A percentile compares a stretch with the other conserved stretches of the same genome.
Conservation (phyloP, 768 basidiomycete species). For the Ramaria sp. region DNA sequence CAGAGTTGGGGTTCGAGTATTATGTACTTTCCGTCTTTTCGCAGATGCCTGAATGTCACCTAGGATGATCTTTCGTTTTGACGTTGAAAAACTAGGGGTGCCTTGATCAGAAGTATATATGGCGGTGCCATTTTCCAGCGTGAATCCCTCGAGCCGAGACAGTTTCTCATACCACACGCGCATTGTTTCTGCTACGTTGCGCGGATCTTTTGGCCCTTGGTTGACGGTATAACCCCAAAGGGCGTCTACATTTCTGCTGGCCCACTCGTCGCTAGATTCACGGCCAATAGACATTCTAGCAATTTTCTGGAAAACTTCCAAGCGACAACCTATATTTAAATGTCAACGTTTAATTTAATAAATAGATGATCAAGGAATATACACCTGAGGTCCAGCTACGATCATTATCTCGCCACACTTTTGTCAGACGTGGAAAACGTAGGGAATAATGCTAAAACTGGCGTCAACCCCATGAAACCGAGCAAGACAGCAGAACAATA, state of each 20-base stretch:
- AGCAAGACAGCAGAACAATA: slow-evolving; percentile 2
- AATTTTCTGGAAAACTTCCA: slow-evolving; percentile 41
- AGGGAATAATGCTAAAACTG: slow-evolving; percentile 67
- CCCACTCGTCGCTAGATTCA: slow-evolving; percentile 49
- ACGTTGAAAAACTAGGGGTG: background rate
- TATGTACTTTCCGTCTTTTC: background rate
- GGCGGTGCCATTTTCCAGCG: background rate
- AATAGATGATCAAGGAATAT: background rate
- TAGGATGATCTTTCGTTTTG: background rate
- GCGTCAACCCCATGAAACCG: background rate
- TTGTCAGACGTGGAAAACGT: slow-evolving; percentile 72
- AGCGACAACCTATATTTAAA: slow-evolving; percentile 23
- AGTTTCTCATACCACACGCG: background rate
- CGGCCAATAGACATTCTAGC: slow-evolving; percentile 46
- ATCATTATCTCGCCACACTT: slow-evolving; percentile 50
- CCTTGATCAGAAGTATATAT: background rate
- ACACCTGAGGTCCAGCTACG: slow-evolving; percentile 50
- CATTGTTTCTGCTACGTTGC: slow-evolving; percentile 22
- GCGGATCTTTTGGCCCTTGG: slow-evolving; percentile 28
- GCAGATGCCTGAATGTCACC: background rate
- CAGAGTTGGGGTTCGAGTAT: background rate
- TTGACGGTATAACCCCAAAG: slow-evolving; percentile 30
- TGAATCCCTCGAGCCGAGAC: background rate
- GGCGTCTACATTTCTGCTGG: slow-evolving; percentile 12
- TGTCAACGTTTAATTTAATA: background rate